Evolutionary conservation across 2,329 filamentous ascomycete species (phyloP), one percentile per base, ranked within the genome.

Genomic region (Hymenoscyphus occultus): DNA sequence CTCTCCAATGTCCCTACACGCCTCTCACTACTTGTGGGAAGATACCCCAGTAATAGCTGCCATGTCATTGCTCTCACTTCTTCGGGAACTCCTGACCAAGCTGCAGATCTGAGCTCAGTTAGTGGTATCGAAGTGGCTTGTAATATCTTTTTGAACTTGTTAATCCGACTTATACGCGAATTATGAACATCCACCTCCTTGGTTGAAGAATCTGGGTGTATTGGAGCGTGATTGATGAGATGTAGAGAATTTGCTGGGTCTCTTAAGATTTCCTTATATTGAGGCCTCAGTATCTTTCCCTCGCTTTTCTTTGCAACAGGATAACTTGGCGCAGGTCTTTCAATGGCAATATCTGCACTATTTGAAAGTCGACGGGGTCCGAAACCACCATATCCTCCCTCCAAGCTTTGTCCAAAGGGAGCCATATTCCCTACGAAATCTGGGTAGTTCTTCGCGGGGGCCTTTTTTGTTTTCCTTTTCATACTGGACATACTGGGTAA

Each of bases 31-130:
- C 93, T 97, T n/a, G 94, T 96, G 1, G 96, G 95, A 4, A 99
- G 84, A 77, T 99, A 99, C 65, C 94, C 95, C 31, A 99, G 86
- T 22, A 99, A 83, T 31, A 99, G 83, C 78, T 98, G 93, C 95
- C 95, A 99, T n/a, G 94, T 95, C 90, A 99, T 97, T 60, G 95
- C 92, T 64, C 96, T 91, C 19, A 99, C 93, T 80, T 99, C 96
- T 72, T 92, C 90, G 0, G 95, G 96, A 42, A 98, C 86, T 13
- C 95, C 95, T 61, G 93, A 95, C 95, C 96, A 99, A 39, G 95
- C 93, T 39, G 93, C 83, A 65, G 92, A 84, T 68, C 95, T 86
- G 31, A 99, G 83, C 62, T 98, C 94, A 19, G 90, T 82, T 2
- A 98, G 79, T 1, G 92, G 89, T 72, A 99, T 95, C 0, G 91